These are phyloP conservation scores for Nasturtium officinale DNA, from an alignment of 345 rosid genomes.

Conservation along the genomic window DNA sequence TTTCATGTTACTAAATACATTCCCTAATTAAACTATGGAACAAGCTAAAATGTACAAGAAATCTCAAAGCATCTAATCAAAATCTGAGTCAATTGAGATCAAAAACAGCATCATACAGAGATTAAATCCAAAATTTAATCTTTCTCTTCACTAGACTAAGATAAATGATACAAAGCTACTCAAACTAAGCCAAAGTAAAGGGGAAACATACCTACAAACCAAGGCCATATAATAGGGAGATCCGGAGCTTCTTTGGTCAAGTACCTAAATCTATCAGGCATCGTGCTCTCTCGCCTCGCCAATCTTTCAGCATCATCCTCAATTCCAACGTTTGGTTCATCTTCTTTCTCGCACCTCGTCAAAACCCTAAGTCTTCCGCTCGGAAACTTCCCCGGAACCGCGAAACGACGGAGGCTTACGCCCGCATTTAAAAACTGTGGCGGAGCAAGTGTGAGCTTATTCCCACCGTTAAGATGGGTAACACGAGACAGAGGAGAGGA, in stretches of 20 bases:
- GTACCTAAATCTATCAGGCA: constrained; percentile 88
- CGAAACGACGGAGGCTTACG: constrained; percentile 19
- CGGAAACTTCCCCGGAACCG: constrained; percentile 28
- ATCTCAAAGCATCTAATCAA: background rate
- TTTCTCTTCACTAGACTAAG: background rate
- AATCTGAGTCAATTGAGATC: constrained; percentile 1
- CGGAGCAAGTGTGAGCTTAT: constrained; percentile 16
- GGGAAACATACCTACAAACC: constrained; percentile 68
- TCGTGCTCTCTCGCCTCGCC: constrained; percentile 72
- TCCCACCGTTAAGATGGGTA: background rate
- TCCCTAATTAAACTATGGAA: background rate
- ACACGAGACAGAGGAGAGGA: background rate
- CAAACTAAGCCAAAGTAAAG: background rate
- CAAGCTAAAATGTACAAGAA: background rate
- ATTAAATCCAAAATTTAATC: background rate
- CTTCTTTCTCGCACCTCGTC: constrained; percentile 47
- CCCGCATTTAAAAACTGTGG: constrained; percentile 18
- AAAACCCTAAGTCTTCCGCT: constrained; percentile 35
- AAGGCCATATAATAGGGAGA: constrained; percentile 74
- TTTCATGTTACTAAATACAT: background rate
- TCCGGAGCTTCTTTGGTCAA: constrained; percentile 82
- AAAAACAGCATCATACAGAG: background rate
- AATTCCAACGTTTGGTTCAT: constrained; percentile 9
- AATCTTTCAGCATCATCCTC: constrained; percentile 57
- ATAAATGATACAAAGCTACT: background rate